Conservation (phyloP, 495 filamentous ascomycete species). For the Amniculicola lignicola region DNA sequence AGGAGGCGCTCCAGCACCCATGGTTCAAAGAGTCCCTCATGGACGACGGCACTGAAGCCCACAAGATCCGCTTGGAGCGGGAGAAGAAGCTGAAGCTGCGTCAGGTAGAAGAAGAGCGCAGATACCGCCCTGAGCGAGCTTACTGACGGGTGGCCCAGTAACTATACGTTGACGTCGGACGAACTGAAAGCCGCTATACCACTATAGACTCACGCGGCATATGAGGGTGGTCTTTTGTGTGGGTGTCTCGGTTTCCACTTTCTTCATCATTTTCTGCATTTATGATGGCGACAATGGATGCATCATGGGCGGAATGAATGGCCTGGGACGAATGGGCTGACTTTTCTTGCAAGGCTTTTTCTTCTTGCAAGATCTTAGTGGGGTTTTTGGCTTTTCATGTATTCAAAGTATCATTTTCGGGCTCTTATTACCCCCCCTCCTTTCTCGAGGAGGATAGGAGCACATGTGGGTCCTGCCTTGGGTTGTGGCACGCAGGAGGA, state of each 20-base stretch:
- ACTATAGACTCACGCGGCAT: not conserved
- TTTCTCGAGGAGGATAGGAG: no score
- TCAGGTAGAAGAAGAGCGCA: slow-evolving; percentile 19
- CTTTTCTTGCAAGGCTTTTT: no score
- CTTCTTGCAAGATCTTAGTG: no score
- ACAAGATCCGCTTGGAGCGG: slow-evolving; percentile 29
- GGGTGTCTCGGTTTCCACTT: slow-evolving; percentile 11
- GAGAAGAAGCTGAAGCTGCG: slow-evolving; percentile 25
- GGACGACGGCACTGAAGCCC: slow-evolving; percentile 92
- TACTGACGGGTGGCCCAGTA: not conserved
- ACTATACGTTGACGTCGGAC: not conserved
- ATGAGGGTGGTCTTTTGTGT: not conserved
- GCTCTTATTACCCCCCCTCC: no score
- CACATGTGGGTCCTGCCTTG: no score
- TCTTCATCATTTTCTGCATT: slow-evolving; percentile 30
- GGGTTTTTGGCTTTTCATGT: no score
- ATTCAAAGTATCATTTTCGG: no score
- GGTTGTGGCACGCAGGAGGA: no score
- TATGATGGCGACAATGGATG: slow-evolving; percentile 30
- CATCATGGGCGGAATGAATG: slow-evolving; percentile 26
- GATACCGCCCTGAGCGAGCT: slow-evolving; percentile 5
- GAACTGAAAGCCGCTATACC: not conserved
- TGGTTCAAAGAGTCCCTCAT: slow-evolving; percentile 86
- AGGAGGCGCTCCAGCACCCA: slow-evolving; percentile 82
- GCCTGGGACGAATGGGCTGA: no score